Base-by-base conservation (phyloP, 2,329 filamentous ascomycete species). In the Alternaria sp. region DNA sequence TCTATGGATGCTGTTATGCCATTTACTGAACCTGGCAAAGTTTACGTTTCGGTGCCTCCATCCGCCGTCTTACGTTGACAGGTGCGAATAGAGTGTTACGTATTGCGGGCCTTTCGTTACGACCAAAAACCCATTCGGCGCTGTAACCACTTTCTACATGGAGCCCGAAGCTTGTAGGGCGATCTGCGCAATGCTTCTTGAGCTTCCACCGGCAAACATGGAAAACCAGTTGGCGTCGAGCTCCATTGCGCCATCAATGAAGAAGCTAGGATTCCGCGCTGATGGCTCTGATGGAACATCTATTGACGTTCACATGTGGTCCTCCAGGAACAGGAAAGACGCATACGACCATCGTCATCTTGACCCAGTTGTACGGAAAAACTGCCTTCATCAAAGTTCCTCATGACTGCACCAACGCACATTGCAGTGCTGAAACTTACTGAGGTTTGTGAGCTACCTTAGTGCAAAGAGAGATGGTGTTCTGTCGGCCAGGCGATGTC, bases 321-420 rank as follows among this genome's bases (percentile, higher is more conserved):
- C 79, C 80, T 11, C 80, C 80, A 1, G 81, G 80, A 4, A 81
- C 80, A 0, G 80, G 79, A 4, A 82, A 82, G 58, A 81, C 80
- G 0, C 73, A 79, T 34, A 81, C 79, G 0, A 76, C 80, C 6
- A 76, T 80, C 1, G 69, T 73, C 23, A 78, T 81, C 26, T 65
- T 82, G 14, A 60, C 64, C 4, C 69, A 71, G 4, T 50, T 81
- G n/a, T 69, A n/a, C 77, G 23, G 52, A 52, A 6, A 51, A 56
- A 17, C 55, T 74, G 6, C 56, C 62, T 0, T 45, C 61, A n/a
- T 60, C 61, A 5, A 65, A 60, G 1, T 68, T 81, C 26, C 65
- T 81, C 0, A 73, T 82, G 5, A 76, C 78, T 6, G 80, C 80
- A 0, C 80, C 80, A 11, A 81, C 79, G 0, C 80, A 82, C 56